Percentiles rank a stretch among this genome's conserved stretches.
Evolutionary conservation across 345 rosid species (phyloP).

Genomic region (Cardamine occulta): DNA sequence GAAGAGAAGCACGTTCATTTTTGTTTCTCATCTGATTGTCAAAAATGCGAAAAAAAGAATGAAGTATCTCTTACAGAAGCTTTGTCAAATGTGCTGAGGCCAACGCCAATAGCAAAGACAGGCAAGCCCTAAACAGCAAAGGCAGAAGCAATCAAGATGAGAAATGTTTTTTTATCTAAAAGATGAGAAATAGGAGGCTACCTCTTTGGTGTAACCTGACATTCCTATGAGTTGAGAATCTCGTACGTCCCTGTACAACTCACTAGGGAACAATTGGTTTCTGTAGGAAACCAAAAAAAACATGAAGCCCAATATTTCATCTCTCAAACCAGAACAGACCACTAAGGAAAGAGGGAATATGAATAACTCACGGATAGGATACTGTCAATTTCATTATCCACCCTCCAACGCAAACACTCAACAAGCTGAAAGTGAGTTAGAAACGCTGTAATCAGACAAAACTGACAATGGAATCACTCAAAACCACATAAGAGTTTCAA

Average conservation of each 20-base stretch:
- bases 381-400: constrained; percentile 77
- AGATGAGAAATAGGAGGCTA: constrained; percentile 27
- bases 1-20: constrained; percentile 6
- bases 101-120: constrained; percentile 78
- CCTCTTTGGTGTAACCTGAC: constrained; percentile 97
- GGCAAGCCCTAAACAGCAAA: constrained; percentile 75
- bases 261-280: constrained; percentile 85
- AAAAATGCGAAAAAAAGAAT: constrained; percentile 7
- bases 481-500: constrained; percentile 13
- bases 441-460: constrained; percentile 24
- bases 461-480: constrained; percentile 3
- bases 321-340: constrained; percentile 7
- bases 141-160: constrained; percentile 21
- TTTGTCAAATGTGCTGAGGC: constrained; percentile 86
- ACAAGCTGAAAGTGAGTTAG: constrained; percentile 60
- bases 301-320: not conserved
- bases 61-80: constrained; percentile 77
- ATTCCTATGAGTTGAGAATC: constrained; percentile 93
- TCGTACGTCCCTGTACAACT: constrained; percentile 70
- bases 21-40: not conserved
- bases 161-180: not conserved
- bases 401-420: constrained; percentile 88
- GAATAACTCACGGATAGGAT: constrained; percentile 68
- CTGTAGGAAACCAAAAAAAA: constrained; percentile 49
- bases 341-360: not conserved